Conservation (phyloP, 108 stramenopile genomes). For the Schizochytrium sp. region DNA sequence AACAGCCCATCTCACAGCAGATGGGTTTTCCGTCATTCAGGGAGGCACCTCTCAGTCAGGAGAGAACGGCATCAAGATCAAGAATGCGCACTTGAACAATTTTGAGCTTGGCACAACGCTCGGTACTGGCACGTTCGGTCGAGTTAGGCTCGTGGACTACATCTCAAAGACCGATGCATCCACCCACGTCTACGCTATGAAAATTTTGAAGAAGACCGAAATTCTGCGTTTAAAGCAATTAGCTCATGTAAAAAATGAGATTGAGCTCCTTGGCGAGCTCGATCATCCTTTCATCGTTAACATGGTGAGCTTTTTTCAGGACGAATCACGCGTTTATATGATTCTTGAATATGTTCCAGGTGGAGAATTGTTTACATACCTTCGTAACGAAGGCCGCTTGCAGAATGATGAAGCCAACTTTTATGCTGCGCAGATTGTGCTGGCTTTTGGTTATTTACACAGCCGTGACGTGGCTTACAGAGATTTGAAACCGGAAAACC, state of each 20-base stretch:
- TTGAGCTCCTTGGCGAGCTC: constrained; percentile 73
- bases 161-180: neutral
- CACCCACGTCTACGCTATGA: constrained; percentile 81
- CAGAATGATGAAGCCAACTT: constrained; percentile 71
- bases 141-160: constrained; percentile 72
- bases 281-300: constrained; percentile 93
- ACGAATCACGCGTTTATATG: constrained; percentile 88
- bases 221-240: constrained; percentile 60
- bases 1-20: neutral
- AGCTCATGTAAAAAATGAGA: constrained; percentile 89
- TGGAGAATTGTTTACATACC: constrained; percentile 82
- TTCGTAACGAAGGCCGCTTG: constrained; percentile 77
- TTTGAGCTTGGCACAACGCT: constrained; percentile 72
- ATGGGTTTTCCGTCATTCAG: neutral
- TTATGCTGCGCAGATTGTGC: constrained; percentile 6
- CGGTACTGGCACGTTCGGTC: constrained; percentile 75
- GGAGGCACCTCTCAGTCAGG: neutral
- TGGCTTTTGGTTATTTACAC: constrained; percentile 61
- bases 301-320: constrained; percentile 88
- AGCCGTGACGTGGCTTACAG: constrained; percentile 58
- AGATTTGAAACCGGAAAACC: constrained; percentile 67
- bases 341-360: constrained; percentile 87
- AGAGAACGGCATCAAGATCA: neutral
- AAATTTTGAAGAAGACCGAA: constrained; percentile 83
- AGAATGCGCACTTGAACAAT: constrained; percentile 33